phyloP scores from a whole-genome alignment of 768 basidiomycete genomes.

The Suillus decipiens region DNA sequence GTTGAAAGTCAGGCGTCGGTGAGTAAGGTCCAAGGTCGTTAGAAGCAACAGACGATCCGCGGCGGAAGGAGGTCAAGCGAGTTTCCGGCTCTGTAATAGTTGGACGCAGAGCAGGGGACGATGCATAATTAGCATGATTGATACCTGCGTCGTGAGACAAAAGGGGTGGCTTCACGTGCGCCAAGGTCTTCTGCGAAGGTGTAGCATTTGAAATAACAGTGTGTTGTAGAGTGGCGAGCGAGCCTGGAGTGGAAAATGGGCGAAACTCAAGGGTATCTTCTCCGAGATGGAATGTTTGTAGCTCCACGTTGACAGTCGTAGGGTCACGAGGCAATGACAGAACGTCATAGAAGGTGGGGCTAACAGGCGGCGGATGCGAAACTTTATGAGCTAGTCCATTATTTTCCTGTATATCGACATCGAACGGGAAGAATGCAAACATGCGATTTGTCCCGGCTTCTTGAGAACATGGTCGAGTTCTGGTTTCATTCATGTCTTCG shows the following conservation, averaged over 20 bases:
- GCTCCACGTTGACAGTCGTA: not conserved
- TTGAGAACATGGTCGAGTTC: conserved; percentile 6
- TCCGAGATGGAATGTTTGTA: not conserved
- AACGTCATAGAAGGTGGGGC: not conserved
- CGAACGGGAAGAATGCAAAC: conserved; percentile 33
- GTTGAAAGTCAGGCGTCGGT: not conserved
- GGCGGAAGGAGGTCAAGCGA: not conserved
- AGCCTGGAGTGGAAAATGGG: conserved; percentile 3
- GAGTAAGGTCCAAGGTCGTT: not conserved
- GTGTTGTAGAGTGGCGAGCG: not conserved
- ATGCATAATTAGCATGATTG: not conserved
- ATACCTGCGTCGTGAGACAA: not conserved
- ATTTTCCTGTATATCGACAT: conserved; percentile 5
- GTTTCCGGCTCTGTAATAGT: not conserved
- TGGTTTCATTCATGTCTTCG: conserved; percentile 5
- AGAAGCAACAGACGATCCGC: not conserved
- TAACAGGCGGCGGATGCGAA: not conserved
- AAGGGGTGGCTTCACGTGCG: not conserved
- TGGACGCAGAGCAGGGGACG: not conserved
- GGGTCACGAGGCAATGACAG: not conserved
- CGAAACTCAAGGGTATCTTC: not conserved
- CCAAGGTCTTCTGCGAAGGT: not conserved
- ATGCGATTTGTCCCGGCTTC: conserved; percentile 7
- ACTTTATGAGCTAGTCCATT: not conserved
- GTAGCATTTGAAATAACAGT: not conserved